Percentiles rank a stretch among this genome's conserved stretches.
Evolutionary conservation across 2,329 filamentous ascomycete species (phyloP).

Genomic region (Stemphylium lycopersici): DNA sequence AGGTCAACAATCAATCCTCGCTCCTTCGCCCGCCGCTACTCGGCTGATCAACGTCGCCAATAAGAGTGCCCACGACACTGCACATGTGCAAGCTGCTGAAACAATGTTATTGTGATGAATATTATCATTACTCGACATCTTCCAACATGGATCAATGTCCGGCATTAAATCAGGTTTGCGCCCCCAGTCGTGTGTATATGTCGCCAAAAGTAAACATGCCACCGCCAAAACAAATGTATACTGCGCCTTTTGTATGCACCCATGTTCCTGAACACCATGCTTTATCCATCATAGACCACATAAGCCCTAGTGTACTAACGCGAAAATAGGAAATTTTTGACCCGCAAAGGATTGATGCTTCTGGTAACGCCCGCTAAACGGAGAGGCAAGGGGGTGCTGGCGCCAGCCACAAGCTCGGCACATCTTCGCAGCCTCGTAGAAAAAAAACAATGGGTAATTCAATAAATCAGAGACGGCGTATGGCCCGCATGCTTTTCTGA

Average conservation of each 20-base stretch:
- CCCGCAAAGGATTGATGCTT: conserved; percentile 33
- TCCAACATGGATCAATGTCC: conserved; percentile 9
- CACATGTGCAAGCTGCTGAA: background rate
- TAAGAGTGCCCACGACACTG: background rate
- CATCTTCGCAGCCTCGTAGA: conserved; percentile 1
- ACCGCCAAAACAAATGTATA: conserved; percentile 13
- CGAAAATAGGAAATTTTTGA: conserved; percentile 32
- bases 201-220: conserved; percentile 17
- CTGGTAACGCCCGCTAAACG: conserved; percentile 34
- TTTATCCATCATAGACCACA: conserved; percentile 19
- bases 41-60: conserved; percentile 4
- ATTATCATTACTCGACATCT: conserved; percentile 15
- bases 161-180: conserved; percentile 6
- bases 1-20: background rate
- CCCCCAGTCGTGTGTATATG: conserved; percentile 7
- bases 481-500: background rate
- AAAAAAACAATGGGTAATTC: conserved; percentile 13
- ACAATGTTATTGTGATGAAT: conserved; percentile 3
- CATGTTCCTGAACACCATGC: conserved; percentile 26
- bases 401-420: conserved; percentile 3
- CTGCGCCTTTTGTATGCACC: conserved; percentile 29
- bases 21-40: background rate
- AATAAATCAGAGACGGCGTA: conserved; percentile 8
- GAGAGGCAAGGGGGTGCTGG: conserved; percentile 9
- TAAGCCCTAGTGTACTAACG: conserved; percentile 31